Percentiles rank a stretch among this genome's conserved stretches.
Conservation (phyloP, 768 basidiomycete species). For the Dioszegia aurantiaca region DNA sequence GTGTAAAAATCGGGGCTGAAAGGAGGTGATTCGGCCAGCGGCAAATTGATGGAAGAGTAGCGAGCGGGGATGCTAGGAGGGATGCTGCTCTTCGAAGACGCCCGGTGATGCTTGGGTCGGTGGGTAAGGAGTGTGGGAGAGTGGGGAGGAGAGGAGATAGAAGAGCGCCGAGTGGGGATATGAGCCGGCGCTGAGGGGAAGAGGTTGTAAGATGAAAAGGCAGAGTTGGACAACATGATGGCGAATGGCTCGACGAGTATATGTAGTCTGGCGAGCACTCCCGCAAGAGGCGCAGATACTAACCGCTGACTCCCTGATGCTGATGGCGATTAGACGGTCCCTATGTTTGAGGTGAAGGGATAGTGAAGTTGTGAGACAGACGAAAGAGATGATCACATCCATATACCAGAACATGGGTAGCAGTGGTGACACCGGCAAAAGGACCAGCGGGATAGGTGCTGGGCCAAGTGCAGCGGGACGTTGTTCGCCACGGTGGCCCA, state of each 20-base stretch:
- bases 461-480: not conserved
- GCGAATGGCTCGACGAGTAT: slow-evolving; percentile 1
- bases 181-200: slow-evolving; percentile 22
- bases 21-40: not conserved
- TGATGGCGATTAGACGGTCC: too few relatives aligned
- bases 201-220: slow-evolving; percentile 29
- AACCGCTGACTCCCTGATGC: too few relatives aligned
- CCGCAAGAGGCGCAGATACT: too few relatives aligned
- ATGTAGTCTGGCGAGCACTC: not conserved
- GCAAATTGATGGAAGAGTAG: not conserved
- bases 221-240: slow-evolving; percentile 27
- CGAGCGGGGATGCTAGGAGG: slow-evolving; percentile 5
- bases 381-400: not conserved
- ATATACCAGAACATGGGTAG: not conserved
- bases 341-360: too few relatives aligned
- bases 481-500: too few relatives aligned
- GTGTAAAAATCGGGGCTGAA: not conserved
- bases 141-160: not conserved
- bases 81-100: not conserved
- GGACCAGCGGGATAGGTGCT: not conserved
- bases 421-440: not conserved
- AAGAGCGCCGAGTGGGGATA: slow-evolving; percentile 12
- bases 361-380: slow-evolving; percentile 4
- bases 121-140: not conserved
- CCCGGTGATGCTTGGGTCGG: too few relatives aligned